Evolutionary conservation across 495 filamentous ascomycete genomes (phyloP), one percentile per base, ranked within the genome.

Genomic region (Aeminium ludgeri): DNA sequence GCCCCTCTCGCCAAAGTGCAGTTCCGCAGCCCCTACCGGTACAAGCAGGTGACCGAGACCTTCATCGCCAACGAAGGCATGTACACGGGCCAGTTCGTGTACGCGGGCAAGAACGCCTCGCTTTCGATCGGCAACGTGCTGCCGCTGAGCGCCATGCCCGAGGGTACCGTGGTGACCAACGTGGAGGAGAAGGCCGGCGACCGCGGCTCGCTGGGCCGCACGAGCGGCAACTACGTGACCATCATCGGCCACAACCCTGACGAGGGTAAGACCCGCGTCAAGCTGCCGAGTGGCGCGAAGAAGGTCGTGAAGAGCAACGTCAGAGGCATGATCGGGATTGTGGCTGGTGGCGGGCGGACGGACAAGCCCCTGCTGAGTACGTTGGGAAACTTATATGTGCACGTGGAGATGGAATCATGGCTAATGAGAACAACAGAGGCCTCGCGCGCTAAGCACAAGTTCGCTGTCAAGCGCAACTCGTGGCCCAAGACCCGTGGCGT

Each of bases 401-500:
- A 40, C 30, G 28, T n/a, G 38, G 17, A 42, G 18, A 49, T 42
- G 30, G 51, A 30, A 12, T 18, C 4, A 34, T 32, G 11, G 50
- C 19, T 46, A 18, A 44, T 27, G 11, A 33, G n/a, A 3, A 32
- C 18, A n/a, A 64, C 68, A 77, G 74, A 96, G 84, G 87, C 87
- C 52, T 94, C 86, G 50, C 82, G 87, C 59, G 87, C 87, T 58
- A 94, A 89, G 82, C 84, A 93, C 65, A 96, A 97, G 81, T 96
- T 92, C 72, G 84, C 83, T 52, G 89, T 92, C 70, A 99, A 99
- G 84, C 82, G 91, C 62, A 96, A 96, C 82, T 83, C 74, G 58
- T 96, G 91, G 89, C 89, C 91, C 65, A 96, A 91, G 82, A 99
- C 89, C 75, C 86, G 89, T 85, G 89, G 89, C 91, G 89, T 99